A percentile compares a stretch with the other conserved stretches of the same genome.
Evolutionary conservation across 1,139 yeast genomes (phyloP).

Genomic region (Pichia sp.): DNA sequence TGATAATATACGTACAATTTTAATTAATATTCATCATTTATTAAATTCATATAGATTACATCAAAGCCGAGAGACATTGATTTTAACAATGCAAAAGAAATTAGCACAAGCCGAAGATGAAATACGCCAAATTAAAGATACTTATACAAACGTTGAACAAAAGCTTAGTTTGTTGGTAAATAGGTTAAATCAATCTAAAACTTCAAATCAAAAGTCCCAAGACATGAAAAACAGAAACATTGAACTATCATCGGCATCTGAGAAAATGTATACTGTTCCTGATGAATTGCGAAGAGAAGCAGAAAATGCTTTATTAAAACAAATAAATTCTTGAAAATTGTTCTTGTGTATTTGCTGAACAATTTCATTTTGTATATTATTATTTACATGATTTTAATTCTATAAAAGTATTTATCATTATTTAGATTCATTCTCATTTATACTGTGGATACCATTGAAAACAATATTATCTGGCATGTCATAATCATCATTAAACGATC

Average conservation of each 20-base stretch:
- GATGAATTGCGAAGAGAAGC: conserved; percentile 3
- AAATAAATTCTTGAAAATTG: too few relatives aligned
- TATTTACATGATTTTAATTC: not conserved
- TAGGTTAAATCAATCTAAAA: conserved; percentile 14
- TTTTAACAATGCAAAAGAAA: conserved; percentile 43
- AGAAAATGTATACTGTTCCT: not conserved
- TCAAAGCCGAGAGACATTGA: conserved; percentile 53
- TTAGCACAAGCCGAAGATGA: conserved; percentile 39
- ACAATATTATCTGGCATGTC: not conserved
- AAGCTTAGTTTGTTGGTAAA: conserved; percentile 32
- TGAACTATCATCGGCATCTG: not conserved
- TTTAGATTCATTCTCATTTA: not conserved
- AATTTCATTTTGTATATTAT: not conserved
- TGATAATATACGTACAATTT: conserved; percentile 43
- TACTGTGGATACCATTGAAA: conserved; percentile 8
- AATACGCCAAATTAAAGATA: conserved; percentile 37
- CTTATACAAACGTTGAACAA: conserved; percentile 33
- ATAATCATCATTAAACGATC: not conserved
- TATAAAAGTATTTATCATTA: not conserved
- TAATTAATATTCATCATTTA: conserved; percentile 51
- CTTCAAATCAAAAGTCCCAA: not conserved
- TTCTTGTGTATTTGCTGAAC: too few relatives aligned
- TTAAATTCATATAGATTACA: conserved; percentile 53
- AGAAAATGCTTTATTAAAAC: not conserved
- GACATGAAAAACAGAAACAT: not conserved